Base-by-base conservation (phyloP, 2,329 filamentous ascomycete species). In the Pyrenophora teres region DNA sequence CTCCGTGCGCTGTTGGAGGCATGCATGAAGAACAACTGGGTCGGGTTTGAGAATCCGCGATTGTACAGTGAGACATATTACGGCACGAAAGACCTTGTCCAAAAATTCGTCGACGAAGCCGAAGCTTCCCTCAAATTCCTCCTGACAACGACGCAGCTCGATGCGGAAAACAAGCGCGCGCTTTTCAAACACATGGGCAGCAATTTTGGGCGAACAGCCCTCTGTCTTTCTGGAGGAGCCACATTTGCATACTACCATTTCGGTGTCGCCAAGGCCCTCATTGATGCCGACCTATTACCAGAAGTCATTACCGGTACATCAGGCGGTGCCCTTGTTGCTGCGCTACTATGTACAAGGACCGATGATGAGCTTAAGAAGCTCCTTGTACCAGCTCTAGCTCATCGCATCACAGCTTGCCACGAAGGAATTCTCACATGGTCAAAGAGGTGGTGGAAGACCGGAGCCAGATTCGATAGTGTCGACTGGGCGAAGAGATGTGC, bases 11-110 rank as follows among this genome's bases (percentile, higher is more conserved):
- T 97, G 52, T 79, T 95, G 16, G 91, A 96, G 76, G 90, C 90
- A 12, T 97, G 92, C 70, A 88, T 97, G 64, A 99, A 97, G 81
- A 96, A 92, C 75, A 97, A 99, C 70, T 99, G 97, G 74, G 91
- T 90, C 15, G 94, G 94, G 0, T 87, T 96, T 12, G 94, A 99
- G 74, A 97, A 96, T 65, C 86, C 93, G 8, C 84, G 91, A 47
- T 77, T 99, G n/a, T 99, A 99, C 72, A 96, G 90, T 65, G 92
- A 97, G 76, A 96, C 93, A 3, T 99, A 99, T 71, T 96, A 92
- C 64, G 94, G 94, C 27, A 97, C 94, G n/a, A 99, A 99, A 74
- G 85, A 94, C 55, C 76, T 97, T 59, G 90, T 96, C 25, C 94
- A 97, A 74, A 86, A 87, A 48, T 97, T 93, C 68, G 79, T 96